These are phyloP conservation scores for Kodamaea plutei DNA, from an alignment of 1,139 yeast species.

Conservation along the genomic window DNA sequence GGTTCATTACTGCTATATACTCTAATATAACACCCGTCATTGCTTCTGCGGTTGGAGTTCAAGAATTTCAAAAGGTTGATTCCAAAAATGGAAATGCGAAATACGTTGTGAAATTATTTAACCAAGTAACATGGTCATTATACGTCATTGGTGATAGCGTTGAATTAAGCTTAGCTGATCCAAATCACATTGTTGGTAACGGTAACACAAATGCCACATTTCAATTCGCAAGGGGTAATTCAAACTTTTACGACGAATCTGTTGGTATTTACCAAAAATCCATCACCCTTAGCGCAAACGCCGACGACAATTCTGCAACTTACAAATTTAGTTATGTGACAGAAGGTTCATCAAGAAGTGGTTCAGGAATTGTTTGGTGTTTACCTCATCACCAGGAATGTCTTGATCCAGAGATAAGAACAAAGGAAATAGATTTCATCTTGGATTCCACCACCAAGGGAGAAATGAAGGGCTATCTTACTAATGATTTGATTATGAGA, in stretches of 20 bases:
- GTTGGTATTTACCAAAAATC: conserved; percentile 40
- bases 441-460: conserved; percentile 73
- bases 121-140: conserved; percentile 41
- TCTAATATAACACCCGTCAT: conserved; percentile 50
- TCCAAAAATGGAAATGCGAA: conserved; percentile 19
- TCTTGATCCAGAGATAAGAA: conserved; percentile 21
- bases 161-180: conserved; percentile 41
- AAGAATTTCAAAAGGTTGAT: conserved; percentile 30
- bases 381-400: conserved; percentile 66
- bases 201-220: conserved; percentile 26
- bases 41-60: conserved; percentile 62
- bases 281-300: conserved; percentile 24
- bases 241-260: conserved; percentile 46
- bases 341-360: conserved; percentile 27
- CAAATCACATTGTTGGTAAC: conserved; percentile 49
- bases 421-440: conserved; percentile 29
- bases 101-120: conserved; percentile 33
- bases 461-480: conserved; percentile 53
- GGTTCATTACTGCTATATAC: conserved; percentile 62
- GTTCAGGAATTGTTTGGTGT: conserved; percentile 43
- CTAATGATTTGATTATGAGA: conserved; percentile 44
- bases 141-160: conserved; percentile 33
- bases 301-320: conserved; percentile 21
- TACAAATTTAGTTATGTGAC: conserved; percentile 29
- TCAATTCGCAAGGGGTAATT: conserved; percentile 46